A percentile compares a stretch with the other conserved stretches of the same genome.
These are phyloP conservation scores for Aspergillus jensenii DNA, from an alignment of 2,329 filamentous ascomycete species.

Conservation along the genomic window DNA sequence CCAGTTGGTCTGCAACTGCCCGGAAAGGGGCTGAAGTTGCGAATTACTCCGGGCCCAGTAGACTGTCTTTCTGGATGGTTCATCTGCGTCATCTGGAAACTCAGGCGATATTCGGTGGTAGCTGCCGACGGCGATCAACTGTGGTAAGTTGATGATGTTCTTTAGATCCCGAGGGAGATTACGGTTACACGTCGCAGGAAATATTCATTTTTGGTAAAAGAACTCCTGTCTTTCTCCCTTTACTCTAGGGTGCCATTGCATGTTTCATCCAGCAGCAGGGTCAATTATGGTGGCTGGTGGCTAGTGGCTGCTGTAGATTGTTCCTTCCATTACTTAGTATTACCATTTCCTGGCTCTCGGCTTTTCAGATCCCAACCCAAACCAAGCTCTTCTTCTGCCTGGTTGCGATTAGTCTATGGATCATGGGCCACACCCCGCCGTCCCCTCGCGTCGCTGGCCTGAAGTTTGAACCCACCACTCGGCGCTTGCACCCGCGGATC, in stretches of 20 bases:
- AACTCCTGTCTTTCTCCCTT: neutral
- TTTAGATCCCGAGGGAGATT: neutral
- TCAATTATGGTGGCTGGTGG: neutral
- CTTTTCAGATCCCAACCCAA: too few species aligned
- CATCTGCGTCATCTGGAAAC: neutral
- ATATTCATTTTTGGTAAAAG: too few species aligned
- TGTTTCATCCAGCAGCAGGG: neutral
- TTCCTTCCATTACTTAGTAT: neutral
- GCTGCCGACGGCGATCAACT: neutral
- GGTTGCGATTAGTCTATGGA: too few species aligned
- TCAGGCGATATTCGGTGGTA: neutral
- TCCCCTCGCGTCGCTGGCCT: too few species aligned
- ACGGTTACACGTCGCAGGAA: neutral
- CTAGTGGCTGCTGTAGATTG: neutral
- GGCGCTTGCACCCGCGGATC: too few species aligned
- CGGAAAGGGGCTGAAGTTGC: neutral
- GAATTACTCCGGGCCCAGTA: neutral
- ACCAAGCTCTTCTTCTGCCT: too few species aligned
- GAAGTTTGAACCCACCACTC: too few species aligned
- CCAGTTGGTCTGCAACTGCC: constrained; percentile 3
- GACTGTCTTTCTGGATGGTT: neutral
- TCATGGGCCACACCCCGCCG: too few species aligned
- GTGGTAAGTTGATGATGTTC: neutral
- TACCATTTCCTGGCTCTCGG: too few species aligned
- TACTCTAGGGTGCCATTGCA: neutral